These are phyloP conservation scores for Trametes polyzona DNA, from an alignment of 1,284 basidiomycete species.

Conservation along the genomic window DNA sequence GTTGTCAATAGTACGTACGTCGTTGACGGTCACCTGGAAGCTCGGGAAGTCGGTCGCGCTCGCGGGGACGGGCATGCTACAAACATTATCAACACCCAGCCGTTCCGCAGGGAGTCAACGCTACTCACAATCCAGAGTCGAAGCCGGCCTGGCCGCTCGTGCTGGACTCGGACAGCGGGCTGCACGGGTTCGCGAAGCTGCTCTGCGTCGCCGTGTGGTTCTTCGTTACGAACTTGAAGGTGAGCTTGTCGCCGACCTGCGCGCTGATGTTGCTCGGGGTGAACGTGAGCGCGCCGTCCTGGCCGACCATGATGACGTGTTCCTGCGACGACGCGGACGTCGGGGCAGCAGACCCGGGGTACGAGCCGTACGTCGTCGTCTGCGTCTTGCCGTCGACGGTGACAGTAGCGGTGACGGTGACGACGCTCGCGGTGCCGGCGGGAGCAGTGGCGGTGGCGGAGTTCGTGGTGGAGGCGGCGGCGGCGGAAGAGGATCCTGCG, in stretches of 20 bases:
- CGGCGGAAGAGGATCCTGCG: slow-evolving; percentile 27
- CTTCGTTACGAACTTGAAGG: slow-evolving; percentile 57
- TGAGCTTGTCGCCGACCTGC: slow-evolving; percentile 60
- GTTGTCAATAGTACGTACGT: slow-evolving; percentile 40
- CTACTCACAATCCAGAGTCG: slow-evolving; percentile 62
- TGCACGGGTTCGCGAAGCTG: slow-evolving; percentile 60
- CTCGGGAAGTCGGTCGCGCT: slow-evolving; percentile 50
- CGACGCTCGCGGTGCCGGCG: slow-evolving; percentile 14
- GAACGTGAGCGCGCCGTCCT: slow-evolving; percentile 47
- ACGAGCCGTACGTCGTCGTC: slow-evolving; percentile 39
- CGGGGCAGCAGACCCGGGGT: slow-evolving; percentile 34
- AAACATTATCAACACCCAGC: background rate
- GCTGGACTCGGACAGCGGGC: slow-evolving; percentile 48
- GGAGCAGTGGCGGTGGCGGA: slow-evolving; percentile 28
- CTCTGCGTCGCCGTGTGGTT: slow-evolving; percentile 60
- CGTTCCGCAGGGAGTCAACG: background rate
- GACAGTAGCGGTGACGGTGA: slow-evolving; percentile 42
- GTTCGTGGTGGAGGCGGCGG: slow-evolving; percentile 31
- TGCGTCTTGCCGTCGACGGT: slow-evolving; percentile 37
- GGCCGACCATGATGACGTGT: slow-evolving; percentile 55
- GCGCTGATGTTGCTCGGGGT: slow-evolving; percentile 61
- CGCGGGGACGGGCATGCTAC: slow-evolving; percentile 53
- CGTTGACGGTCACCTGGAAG: slow-evolving; percentile 58
- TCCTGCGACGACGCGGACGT: slow-evolving; percentile 34
- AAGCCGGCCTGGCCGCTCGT: slow-evolving; percentile 57